Base-by-base conservation (phyloP, 2,329 filamentous ascomycete species). In the Diplodia sapinea region DNA sequence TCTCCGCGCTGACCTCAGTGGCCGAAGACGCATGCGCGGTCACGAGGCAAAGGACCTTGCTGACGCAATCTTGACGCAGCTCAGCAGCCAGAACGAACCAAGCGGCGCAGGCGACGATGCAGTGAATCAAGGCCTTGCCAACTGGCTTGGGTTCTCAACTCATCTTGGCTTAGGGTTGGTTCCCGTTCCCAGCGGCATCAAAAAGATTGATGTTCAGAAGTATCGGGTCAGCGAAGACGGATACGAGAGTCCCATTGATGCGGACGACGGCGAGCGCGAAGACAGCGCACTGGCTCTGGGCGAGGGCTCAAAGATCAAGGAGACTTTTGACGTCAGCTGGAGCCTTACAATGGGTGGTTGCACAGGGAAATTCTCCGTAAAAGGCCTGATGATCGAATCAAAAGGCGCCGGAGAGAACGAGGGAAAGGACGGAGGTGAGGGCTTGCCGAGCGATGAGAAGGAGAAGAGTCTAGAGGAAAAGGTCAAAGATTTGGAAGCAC, bases 41-140 rank as follows among this genome's bases (percentile, higher is more conserved):
- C 79, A 79, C 23, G 82, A 84, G 74, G 82, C 82, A 1, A 83
- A 82, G 67, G 76, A 76, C 4, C 77, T 84, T 9, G 82, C 82
- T 3, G 78, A 80, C 12, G 74, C 79, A 1, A 77, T 84, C n/a
- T 73, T 84, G 0, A 69, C 73, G 8, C 73, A 74, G 4, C 20
- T 72, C 52, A 71, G 71, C 9, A 74, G 74, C 29, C 71, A n/a
- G 66, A 67, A 8, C 31, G 71, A 8, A 29, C 15, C 54, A 4
- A 29, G 12, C 15, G 31, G 15, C 29, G 31, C 36, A 9, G 52
- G 68, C 74, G 40, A 71, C 75, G 36, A 71, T 75, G 6, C 78
- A 77, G 29, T 67, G 74, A 2, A 76, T 77, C 69, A 80, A 29
- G 73, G 78, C 43, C 70, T 79, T 1, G 79, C 79, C 13, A 80